These are phyloP conservation scores for Solanum pennellii DNA, from an alignment of 257 asterid genomes.

Conservation along the genomic window DNA sequence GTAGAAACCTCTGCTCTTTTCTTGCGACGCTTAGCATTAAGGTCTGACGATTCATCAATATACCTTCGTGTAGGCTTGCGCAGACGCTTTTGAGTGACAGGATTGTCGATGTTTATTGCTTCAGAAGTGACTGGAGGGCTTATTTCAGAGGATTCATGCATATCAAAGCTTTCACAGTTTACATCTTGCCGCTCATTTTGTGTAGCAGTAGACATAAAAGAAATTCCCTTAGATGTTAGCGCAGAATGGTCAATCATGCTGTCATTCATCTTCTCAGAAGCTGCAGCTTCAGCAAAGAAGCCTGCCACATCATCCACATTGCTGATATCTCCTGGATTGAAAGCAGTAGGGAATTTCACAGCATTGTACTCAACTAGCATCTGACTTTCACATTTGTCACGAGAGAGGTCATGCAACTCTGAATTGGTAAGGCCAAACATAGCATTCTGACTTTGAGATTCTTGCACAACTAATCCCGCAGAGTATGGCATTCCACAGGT, in stretches of 20 bases:
- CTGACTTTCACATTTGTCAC: constrained; percentile 20
- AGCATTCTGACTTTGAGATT: constrained; percentile 26
- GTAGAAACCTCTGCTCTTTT: constrained; percentile 36
- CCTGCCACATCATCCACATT: constrained; percentile 51
- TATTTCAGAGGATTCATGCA: constrained; percentile 9
- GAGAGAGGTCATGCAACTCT: constrained; percentile 25
- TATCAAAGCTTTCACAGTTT: background rate
- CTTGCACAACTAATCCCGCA: constrained; percentile 27
- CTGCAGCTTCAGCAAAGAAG: constrained; percentile 31
- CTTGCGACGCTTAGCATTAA: constrained; percentile 20
- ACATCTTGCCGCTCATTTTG: constrained; percentile 10
- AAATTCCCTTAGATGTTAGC: constrained; percentile 13
- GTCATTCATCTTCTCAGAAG: constrained; percentile 33
- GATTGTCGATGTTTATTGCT: constrained; percentile 10
- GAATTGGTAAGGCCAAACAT: constrained; percentile 16
- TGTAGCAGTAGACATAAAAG: constrained; percentile 18
- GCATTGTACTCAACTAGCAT: constrained; percentile 29
- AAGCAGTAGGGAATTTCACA: constrained; percentile 29
- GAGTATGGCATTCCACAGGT: constrained; percentile 38
- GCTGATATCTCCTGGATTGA: constrained; percentile 30
- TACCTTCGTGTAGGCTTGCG: constrained; percentile 93
- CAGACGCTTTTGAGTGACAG: constrained; percentile 50
- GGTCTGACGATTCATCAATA: constrained; percentile 65
- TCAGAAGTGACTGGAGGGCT: constrained; percentile 5
- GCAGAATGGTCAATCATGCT: constrained; percentile 19